A percentile compares a stretch with the other conserved stretches of the same genome.
phyloP scores from a whole-genome alignment of 495 filamentous ascomycete genomes.

The Penicillium lagena region DNA sequence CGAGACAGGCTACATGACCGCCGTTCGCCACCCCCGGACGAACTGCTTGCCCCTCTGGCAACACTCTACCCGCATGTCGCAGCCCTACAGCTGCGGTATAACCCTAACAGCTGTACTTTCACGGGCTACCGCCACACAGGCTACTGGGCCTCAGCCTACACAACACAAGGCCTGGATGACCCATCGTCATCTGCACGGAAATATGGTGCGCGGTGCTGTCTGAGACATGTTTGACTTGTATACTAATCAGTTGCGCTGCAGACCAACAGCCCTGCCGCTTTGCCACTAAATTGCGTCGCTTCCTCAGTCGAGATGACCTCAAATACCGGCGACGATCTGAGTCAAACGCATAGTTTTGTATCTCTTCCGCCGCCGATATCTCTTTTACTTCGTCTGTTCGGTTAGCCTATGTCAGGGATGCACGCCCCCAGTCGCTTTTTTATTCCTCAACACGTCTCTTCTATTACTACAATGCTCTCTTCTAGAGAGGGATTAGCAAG shows the following conservation, averaged over 20 bases:
- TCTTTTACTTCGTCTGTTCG: too few relatives aligned
- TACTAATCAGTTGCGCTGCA: slow-evolving; percentile 4
- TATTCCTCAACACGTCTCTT: too few relatives aligned
- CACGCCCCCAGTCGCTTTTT: too few relatives aligned
- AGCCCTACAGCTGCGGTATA: slow-evolving; percentile 31
- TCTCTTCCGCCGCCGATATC: background rate
- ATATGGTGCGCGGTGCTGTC: slow-evolving; percentile 10
- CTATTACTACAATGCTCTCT: too few relatives aligned
- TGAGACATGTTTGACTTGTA: background rate
- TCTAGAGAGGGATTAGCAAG: too few relatives aligned
- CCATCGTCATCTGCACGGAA: slow-evolving; percentile 10
- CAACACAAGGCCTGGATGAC: slow-evolving; percentile 19
- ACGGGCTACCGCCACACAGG: slow-evolving; percentile 29
- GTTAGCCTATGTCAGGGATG: too few relatives aligned
- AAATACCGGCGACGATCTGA: slow-evolving; percentile 14
- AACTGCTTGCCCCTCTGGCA: slow-evolving; percentile 33
- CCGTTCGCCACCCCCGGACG: slow-evolving; percentile 22
- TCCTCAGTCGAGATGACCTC: slow-evolving; percentile 29
- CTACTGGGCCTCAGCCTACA: slow-evolving; percentile 34
- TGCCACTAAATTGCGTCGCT: slow-evolving; percentile 23
- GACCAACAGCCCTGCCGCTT: slow-evolving; percentile 19
- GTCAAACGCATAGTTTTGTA: slow-evolving; percentile 8
- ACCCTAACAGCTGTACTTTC: slow-evolving; percentile 30
- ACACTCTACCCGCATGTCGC: slow-evolving; percentile 35
- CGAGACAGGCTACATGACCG: slow-evolving; percentile 21